Percentiles rank a stretch among this genome's conserved stretches.
These are phyloP conservation scores for Cronartium quercuum DNA, from an alignment of 1,284 basidiomycete species.

Conservation along the genomic window DNA sequence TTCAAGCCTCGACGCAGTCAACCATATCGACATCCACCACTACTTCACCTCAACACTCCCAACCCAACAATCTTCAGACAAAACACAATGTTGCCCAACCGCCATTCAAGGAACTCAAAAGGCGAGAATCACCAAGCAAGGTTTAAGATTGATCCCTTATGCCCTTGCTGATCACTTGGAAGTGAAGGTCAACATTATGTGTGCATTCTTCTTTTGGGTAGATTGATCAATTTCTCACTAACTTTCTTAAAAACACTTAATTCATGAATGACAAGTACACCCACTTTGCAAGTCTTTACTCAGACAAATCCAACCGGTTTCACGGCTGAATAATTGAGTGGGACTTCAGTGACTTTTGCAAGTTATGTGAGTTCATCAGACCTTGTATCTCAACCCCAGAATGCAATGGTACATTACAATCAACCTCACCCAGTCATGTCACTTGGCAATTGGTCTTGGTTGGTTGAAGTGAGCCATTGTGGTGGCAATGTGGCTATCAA, in stretches of 20 bases:
- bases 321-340: constrained; percentile 11
- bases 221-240: too few relatives aligned
- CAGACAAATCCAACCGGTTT: constrained; percentile 15
- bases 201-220: background rate
- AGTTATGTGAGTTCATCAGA: background rate
- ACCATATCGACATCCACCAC: too few relatives aligned
- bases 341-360: constrained; percentile 11
- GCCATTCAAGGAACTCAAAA: too few relatives aligned
- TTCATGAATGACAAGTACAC: constrained; percentile 3
- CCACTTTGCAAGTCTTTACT: constrained; percentile 11
- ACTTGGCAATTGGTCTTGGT: constrained; percentile 64
- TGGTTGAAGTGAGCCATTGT: constrained; percentile 93
- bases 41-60: too few relatives aligned
- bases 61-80: too few relatives aligned
- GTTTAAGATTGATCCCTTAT: constrained; percentile 23
- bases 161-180: constrained; percentile 8
- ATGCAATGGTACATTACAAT: constrained; percentile 69
- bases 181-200: constrained; percentile 34
- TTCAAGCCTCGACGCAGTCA: too few relatives aligned
- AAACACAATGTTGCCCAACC: too few relatives aligned
- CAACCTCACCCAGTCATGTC: constrained; percentile 73
- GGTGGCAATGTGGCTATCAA: constrained; percentile 87
- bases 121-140: too few relatives aligned
- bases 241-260: background rate
- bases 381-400: constrained; percentile 56